Conservation (phyloP, 441 rosid genomes). For the Rhodomyrtus psidioides region DNA sequence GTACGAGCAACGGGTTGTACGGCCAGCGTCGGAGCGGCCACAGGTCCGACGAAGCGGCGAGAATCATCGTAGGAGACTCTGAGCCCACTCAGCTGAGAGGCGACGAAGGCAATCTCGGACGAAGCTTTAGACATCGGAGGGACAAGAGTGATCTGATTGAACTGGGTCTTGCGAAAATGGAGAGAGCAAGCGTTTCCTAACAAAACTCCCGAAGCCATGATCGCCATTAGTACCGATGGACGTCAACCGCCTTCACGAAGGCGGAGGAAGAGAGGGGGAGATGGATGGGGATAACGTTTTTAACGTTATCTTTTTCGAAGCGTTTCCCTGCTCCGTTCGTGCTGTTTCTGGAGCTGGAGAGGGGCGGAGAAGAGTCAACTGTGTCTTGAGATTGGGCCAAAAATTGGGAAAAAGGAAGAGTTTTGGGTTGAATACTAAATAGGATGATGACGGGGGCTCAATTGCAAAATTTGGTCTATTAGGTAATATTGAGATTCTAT, state of each 20-base stretch:
- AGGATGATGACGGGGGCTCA: background rate
- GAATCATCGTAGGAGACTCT: slow-evolving; percentile 29
- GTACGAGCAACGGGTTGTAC: slow-evolving; percentile 81
- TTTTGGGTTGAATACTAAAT: background rate
- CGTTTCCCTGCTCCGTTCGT: background rate
- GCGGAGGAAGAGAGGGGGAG: background rate
- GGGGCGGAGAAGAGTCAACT: background rate
- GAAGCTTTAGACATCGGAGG: slow-evolving; percentile 1
- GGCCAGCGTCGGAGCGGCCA: slow-evolving; percentile 27
- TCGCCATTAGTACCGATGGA: slow-evolving; percentile 30
- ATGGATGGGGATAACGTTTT: background rate
- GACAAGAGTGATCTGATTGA: background rate
- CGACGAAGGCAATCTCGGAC: slow-evolving; percentile 40
- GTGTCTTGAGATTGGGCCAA: background rate
- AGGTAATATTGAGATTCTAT: background rate
- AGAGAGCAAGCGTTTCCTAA: slow-evolving; percentile 19
- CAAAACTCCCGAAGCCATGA: slow-evolving; percentile 19
- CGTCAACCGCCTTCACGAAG: background rate
- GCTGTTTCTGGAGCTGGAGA: background rate
- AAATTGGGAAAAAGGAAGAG: background rate
- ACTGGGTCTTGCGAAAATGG: slow-evolving; percentile 7
- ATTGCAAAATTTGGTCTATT: background rate
- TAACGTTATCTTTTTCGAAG: background rate
- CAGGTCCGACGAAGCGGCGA: slow-evolving; percentile 13
- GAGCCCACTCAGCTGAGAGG: slow-evolving; percentile 66